Evolutionary conservation across 2,329 filamentous ascomycete genomes (phyloP).

Genomic region (Geosmithia putterillii): DNA sequence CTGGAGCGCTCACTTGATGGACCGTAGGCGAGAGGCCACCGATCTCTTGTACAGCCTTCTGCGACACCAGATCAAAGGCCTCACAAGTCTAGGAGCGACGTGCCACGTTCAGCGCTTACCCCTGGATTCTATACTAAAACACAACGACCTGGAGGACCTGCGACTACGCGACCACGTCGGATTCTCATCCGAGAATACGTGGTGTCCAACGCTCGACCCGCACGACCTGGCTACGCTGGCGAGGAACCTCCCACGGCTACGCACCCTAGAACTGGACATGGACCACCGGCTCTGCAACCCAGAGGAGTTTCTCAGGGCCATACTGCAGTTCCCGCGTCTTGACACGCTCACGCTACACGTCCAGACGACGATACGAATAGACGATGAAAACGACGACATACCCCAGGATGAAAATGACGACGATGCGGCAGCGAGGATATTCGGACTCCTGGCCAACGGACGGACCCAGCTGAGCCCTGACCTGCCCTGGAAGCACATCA

Average conservation of each 20-base stretch:
- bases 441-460: conserved; percentile 17
- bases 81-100: conserved; percentile 24
- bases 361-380: conserved; percentile 23
- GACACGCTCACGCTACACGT: conserved; percentile 29
- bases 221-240: conserved; percentile 21
- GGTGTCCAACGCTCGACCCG: conserved; percentile 26
- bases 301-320: conserved; percentile 20
- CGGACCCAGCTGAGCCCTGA: conserved; percentile 9
- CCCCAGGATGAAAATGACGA: conserved; percentile 19
- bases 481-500: conserved; percentile 23
- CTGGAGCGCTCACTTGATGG: conserved; percentile 25
- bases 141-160: conserved; percentile 24
- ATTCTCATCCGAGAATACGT: conserved; percentile 26
- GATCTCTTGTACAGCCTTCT: conserved; percentile 23
- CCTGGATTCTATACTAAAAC: conserved; percentile 23
- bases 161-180: conserved; percentile 32
- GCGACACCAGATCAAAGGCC: conserved; percentile 20
- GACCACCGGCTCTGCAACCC: conserved; percentile 23
- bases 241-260: conserved; percentile 15
- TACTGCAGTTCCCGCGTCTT: conserved; percentile 25
- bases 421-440: conserved; percentile 19
- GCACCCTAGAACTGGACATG: conserved; percentile 33
- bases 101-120: conserved; percentile 28
- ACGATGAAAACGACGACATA: conserved; percentile 1
- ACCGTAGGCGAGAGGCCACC: conserved; percentile 26